Base-by-base conservation (phyloP, 2,329 filamentous ascomycete genomes). In the Simplicillium sp. region DNA sequence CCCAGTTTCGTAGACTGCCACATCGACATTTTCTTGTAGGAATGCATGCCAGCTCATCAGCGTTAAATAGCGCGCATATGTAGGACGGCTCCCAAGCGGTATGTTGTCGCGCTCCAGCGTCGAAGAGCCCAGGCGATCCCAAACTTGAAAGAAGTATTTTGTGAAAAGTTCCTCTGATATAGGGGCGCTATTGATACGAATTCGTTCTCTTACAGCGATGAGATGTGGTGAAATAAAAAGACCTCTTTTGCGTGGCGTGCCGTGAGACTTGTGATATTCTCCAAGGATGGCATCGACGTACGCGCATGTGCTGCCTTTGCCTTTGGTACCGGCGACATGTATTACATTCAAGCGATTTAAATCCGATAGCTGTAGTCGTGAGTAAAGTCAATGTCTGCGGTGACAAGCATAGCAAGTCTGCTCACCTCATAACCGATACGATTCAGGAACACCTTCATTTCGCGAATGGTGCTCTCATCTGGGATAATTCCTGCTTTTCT, bases 391-490 rank as follows among this genome's bases (percentile, higher is more conserved):
- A 20, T 29, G 20, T n/a, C n/a, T 25, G 16, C 20, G 14, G 39
- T 33, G 16, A 11, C 20, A 13, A 38, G n/a, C 35, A 39, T 16
- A 41, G 18, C 14, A n/a, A 5, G 5, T 9, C 20, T 16, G 43
- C 56, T 45, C 52, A 70, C 66, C 62, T 84, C 69, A 59, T 95
- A 89, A 49, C 88, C 87, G 53, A 92, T 79, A 48, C 82, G 82
- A 42, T 70, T 67, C 54, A 87, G 76, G 73, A 87, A 94, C 45
- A 80, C 74, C 48, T 78, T 72, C 78, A 94, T 94, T 60, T 95
- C 85, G 3, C 77, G 75, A 37, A 92, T 79, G 8, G 84, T 68
- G 42, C 71, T 69, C 44, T 77, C 70, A 60, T 92, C 84, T 53
- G 85, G 79, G 20, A 71, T 75, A 46, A 80, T 67, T 15, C 87